Evolutionary conservation across 805 yeast species (phyloP), one percentile per base, ranked within the genome.

Genomic region (Zygotorulaspora danielsina): DNA sequence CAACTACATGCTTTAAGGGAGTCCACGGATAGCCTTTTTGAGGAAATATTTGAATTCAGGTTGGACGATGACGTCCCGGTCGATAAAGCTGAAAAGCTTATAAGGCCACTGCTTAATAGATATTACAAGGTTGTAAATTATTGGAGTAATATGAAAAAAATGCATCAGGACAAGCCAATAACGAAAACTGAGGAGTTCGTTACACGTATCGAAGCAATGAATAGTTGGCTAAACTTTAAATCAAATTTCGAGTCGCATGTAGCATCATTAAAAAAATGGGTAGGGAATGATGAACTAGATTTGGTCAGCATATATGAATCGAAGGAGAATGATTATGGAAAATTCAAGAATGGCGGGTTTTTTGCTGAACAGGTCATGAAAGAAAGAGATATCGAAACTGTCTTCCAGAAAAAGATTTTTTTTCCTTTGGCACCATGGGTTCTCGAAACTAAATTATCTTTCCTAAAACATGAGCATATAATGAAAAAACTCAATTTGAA

Each of bases 311-410:
- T 67, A 0, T 64, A 64, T 13, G 47, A 57, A 25, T 50, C 55
- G 12, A 42, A 45, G 1, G 45, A 41, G 12, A 40, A 37, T 15
- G 20, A 40, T 6, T 36, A 34, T 5, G 53, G 63, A 12, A 67
- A 75, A 12, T 76, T 77, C 49, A 76, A 74, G 39, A 85, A 81
- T 40, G 80, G 77, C 41, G 71, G 78, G 37, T 76, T 90, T 0
- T 76, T 89, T 52, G 95, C 93, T 1, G 97, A 89, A 55, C 72
- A 83, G 33, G 71, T 88, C 36, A 70, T 88, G 70, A 87, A 85
- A 51, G 90, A 83, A 54, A 82, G 81, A 49, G 88, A 81, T 44
- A 78, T 84, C 11, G 81, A 79, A 38, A 73, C 78, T 15, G 73
- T 86, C 5, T 86, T 89, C 61, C 74, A 76, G 36, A 76, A 75